Base-by-base conservation (phyloP, 164 flowering plant species). In the Taxillus chinensis region DNA sequence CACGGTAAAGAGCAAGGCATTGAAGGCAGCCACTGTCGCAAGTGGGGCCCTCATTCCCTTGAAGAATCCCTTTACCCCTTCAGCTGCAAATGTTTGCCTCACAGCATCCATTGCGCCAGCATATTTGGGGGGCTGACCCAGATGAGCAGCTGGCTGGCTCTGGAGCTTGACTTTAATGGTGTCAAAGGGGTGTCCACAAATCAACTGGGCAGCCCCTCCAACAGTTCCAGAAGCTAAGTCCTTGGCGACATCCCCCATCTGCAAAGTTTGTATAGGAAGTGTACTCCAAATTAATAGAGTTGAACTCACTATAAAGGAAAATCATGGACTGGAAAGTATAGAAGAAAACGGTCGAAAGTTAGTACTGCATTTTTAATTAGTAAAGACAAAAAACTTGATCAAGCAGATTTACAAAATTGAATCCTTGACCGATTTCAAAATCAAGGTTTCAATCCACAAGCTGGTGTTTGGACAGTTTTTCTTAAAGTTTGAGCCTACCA, bases 21-120 rank as follows among this genome's bases (percentile, higher is more conserved):
- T 93, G 67, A 93, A 90, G 62, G 92, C 97, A 15, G 97, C 99
- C 46, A 93, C 97, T 17, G 99, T 90, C 41, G 99, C 97, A 66
- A 93, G 93, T 63, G 99, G 99, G 42, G 96, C 99, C 8, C 99
- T 97, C 99, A 93, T 90, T 39, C 99, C 99, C 70, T 93, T 93
- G 79, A 79, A 93, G 69, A 93, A 69, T 40, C 95, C 99, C 51
- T 85, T 64, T 1, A 80, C 75, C 41, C 97, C 99, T 82, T 90
- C 99, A 10, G 88, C 87, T 16, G 95, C 83, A 63, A 93, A 13
- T 55, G 97, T 93, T 72, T 93, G 84, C 76, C 67, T 83, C 53
- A 90, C 97, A 54, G 99, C 99, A 82, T 93, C 95, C 10, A 93
- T 81, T 15, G 99, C 97, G 67, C 99, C 96, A 0, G 88, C 54